Conservation (phyloP, 2,329 filamentous ascomycete species). For the Nemania serpens region DNA sequence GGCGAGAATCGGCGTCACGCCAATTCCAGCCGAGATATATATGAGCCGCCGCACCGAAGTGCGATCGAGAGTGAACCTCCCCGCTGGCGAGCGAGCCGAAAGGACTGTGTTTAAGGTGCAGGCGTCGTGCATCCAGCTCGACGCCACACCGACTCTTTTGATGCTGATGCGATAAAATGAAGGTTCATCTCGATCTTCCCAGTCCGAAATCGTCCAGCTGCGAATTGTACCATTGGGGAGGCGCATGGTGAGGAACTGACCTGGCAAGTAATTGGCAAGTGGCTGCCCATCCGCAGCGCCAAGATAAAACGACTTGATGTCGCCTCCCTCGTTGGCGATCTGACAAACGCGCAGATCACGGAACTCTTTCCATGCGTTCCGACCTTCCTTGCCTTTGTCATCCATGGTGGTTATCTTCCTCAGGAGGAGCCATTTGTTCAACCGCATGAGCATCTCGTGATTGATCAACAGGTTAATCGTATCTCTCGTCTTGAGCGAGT, state of each 20-base stretch:
- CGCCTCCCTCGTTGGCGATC: constrained; percentile 29
- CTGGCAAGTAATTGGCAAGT: constrained; percentile 32
- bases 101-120: constrained; percentile 26
- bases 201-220: constrained; percentile 37
- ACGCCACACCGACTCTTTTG: constrained; percentile 24
- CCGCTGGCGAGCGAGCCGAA: constrained; percentile 30
- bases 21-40: constrained; percentile 36
- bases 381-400: constrained; percentile 26
- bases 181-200: constrained; percentile 24
- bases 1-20: constrained; percentile 34
- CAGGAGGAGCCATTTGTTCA: constrained; percentile 31
- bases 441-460: constrained; percentile 29
- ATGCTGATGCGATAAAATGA: constrained; percentile 34
- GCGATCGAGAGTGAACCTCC: constrained; percentile 33
- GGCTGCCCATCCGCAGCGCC: constrained; percentile 21
- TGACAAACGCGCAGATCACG: constrained; percentile 26
- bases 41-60: constrained; percentile 24
- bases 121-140: constrained; percentile 34
- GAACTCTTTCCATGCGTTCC: constrained; percentile 34
- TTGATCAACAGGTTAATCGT: constrained; percentile 33
- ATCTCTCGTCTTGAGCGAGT: constrained; percentile 33
- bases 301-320: constrained; percentile 35
- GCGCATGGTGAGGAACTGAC: constrained; percentile 35
- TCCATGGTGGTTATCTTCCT: constrained; percentile 26
- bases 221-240: constrained; percentile 27